phyloP scores from a whole-genome alignment of 306 rosid species.

The Betula pendula region DNA sequence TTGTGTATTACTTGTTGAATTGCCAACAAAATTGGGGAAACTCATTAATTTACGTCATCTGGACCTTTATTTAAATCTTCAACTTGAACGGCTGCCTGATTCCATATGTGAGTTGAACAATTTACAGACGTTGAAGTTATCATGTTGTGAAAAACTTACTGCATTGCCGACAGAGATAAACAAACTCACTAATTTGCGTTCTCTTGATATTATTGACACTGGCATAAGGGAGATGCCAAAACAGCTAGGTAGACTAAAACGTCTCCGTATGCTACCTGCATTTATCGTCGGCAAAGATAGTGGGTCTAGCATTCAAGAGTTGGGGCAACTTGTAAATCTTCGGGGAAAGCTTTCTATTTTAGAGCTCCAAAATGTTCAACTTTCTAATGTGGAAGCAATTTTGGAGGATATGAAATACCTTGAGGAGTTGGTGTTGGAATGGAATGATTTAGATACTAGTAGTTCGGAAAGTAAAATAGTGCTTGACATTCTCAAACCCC shows the following conservation, averaged over 20 bases:
- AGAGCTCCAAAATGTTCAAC: background rate
- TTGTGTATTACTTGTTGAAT: too few species aligned
- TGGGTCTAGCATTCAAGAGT: background rate
- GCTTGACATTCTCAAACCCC: background rate
- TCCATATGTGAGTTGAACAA: conserved; percentile 16
- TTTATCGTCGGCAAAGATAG: background rate
- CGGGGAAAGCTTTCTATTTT: background rate
- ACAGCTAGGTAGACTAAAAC: background rate
- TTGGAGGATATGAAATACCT: background rate
- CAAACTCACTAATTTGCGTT: conserved; percentile 6
- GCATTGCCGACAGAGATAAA: background rate
- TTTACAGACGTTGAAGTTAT: conserved; percentile 29
- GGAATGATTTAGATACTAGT: too few species aligned
- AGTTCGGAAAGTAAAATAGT: background rate
- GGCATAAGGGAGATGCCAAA: background rate
- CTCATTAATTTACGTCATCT: too few species aligned
- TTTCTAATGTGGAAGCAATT: too few species aligned
- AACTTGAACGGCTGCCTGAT: background rate
- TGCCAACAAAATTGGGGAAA: too few species aligned
- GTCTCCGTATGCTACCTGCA: background rate
- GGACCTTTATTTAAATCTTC: too few species aligned
- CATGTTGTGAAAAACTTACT: background rate
- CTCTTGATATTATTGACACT: conserved; percentile 1
- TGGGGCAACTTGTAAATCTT: background rate
- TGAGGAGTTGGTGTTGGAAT: background rate